Conservation (phyloP, 179 eudicot genomes). For the Beta corolliflora region DNA sequence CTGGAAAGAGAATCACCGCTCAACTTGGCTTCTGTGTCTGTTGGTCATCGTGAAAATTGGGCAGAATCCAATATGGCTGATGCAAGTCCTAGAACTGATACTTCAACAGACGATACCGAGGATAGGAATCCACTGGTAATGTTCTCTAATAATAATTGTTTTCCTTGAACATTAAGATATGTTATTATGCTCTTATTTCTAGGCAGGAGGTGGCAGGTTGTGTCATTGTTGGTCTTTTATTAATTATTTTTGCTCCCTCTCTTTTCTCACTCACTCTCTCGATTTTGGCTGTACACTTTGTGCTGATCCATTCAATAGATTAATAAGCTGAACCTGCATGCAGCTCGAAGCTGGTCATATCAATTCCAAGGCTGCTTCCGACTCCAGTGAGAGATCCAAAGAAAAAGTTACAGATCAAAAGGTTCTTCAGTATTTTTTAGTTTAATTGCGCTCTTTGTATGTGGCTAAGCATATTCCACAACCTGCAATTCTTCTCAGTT, state of each 20-base stretch:
- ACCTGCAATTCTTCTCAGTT: neutral
- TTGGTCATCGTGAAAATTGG: conserved; percentile 60
- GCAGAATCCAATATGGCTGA: conserved; percentile 78
- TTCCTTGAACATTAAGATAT: neutral
- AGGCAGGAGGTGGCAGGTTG: conserved; percentile 3
- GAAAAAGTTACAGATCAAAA: conserved; percentile 76
- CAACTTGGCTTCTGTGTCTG: conserved; percentile 42
- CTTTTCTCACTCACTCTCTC: neutral
- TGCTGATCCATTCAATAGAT: neutral
- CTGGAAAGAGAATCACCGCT: conserved; percentile 39
- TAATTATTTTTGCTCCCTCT: neutral
- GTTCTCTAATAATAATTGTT: conserved; percentile 6
- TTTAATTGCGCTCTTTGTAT: neutral
- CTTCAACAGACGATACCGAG: conserved; percentile 72
- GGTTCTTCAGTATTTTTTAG: conserved; percentile 40
- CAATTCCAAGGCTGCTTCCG: conserved; percentile 49
- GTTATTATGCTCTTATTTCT: neutral
- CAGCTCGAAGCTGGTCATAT: conserved; percentile 48
- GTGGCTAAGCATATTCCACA: neutral
- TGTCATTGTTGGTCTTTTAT: neutral
- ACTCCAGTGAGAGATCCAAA: conserved; percentile 87
- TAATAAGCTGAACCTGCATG: conserved; percentile 4
- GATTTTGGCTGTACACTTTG: neutral
- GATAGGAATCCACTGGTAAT: conserved; percentile 59
- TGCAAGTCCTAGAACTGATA: conserved; percentile 70